Percentiles rank a stretch among this genome's conserved stretches.
Evolutionary conservation across 768 basidiomycete genomes (phyloP).

Genomic region (Boletellus ananas): DNA sequence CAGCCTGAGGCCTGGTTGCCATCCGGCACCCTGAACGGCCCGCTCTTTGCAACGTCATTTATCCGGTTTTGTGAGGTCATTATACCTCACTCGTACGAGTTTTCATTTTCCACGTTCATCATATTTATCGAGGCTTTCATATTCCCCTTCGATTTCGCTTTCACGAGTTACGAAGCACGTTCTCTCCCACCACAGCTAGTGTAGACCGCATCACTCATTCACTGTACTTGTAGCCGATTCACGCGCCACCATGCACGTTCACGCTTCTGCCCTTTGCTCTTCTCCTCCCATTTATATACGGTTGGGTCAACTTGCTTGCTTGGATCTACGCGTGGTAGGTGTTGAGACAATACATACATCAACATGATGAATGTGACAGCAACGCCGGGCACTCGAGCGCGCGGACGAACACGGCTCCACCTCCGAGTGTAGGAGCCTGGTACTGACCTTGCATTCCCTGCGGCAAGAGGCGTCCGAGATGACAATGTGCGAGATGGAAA

Average conservation of each 20-base stretch:
- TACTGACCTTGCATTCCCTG: not conserved
- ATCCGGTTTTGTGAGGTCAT: constrained; percentile 15
- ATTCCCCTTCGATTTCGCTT: constrained; percentile 7
- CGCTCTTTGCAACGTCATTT: constrained; percentile 7
- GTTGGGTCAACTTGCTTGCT: constrained; percentile 19
- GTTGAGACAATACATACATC: constrained; percentile 6
- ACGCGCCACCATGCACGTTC: constrained; percentile 10
- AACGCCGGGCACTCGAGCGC: not conserved
- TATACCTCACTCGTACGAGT: constrained; percentile 2
- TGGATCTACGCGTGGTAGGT: constrained; percentile 20
- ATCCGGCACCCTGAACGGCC: not conserved
- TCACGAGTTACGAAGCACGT: not conserved
- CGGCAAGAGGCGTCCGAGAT: not conserved
- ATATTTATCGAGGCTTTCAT: constrained; percentile 16
- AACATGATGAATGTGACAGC: constrained; percentile 1
- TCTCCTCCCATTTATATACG: not conserved
- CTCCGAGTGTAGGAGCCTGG: too few relatives aligned
- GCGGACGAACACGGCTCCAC: too few relatives aligned
- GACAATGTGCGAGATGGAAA: not conserved
- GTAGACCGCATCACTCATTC: constrained; percentile 13
- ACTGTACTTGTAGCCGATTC: constrained; percentile 23
- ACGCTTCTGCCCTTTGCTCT: not conserved
- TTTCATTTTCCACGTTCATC: constrained; percentile 7
- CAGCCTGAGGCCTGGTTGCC: too few relatives aligned
- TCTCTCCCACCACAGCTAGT: not conserved